Conservation (phyloP, 306 rosid genomes). For the Delonix regia region DNA sequence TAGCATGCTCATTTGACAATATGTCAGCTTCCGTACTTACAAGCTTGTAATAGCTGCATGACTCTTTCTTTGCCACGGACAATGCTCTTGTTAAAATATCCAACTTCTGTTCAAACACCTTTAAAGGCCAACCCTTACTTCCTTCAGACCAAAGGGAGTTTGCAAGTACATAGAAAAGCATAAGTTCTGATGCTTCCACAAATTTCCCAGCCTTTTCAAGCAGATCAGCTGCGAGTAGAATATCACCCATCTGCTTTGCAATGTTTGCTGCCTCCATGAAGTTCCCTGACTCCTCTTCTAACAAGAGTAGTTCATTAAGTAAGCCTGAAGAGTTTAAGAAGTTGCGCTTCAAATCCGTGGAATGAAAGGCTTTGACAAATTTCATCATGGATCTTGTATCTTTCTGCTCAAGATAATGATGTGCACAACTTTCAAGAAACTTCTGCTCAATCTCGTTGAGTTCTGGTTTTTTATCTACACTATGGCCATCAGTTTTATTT, state of each 20-base stretch:
- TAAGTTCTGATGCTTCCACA: constrained; percentile 43
- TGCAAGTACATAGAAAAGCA: constrained; percentile 43
- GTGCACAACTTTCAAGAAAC: constrained; percentile 56
- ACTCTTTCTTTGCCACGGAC: constrained; percentile 40
- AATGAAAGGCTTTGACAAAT: constrained; percentile 55
- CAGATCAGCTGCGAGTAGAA: constrained; percentile 38
- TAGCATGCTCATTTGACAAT: constrained; percentile 31
- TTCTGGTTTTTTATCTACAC: constrained; percentile 14
- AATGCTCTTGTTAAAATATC: constrained; percentile 53
- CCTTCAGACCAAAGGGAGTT: constrained; percentile 59
- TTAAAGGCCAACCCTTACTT: constrained; percentile 62
- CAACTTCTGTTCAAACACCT: constrained; percentile 40
- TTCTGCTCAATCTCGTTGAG: constrained; percentile 44
- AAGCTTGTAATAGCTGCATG: constrained; percentile 26
- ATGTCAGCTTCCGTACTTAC: constrained; percentile 49
- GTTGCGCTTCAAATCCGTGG: constrained; percentile 39
- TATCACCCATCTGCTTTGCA: constrained; percentile 50
- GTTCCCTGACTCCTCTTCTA: constrained; percentile 66
- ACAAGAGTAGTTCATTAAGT: constrained; percentile 49
- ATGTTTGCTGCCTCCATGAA: constrained; percentile 51
- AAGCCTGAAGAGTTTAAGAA: constrained; percentile 45
- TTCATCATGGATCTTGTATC: constrained; percentile 58
- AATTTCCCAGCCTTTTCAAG: constrained; percentile 54
- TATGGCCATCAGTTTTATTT: constrained; percentile 20
- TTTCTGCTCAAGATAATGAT: constrained; percentile 41